Evolutionary conservation across 1,284 basidiomycete species (phyloP), one percentile per base, ranked within the genome.

Genomic region (Puccinia hordei): DNA sequence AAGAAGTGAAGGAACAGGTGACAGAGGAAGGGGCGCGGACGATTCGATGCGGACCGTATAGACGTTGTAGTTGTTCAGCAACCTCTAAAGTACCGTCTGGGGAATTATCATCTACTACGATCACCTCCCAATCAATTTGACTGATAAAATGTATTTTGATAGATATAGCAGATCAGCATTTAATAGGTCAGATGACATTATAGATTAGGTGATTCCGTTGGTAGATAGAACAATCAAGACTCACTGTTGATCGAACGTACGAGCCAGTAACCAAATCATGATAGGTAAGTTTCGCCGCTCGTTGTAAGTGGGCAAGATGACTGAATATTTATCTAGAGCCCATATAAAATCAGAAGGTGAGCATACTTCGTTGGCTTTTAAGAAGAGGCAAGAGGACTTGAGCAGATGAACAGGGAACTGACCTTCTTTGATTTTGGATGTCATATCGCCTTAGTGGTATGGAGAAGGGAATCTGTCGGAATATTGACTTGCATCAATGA

Each of bases 301-400:
- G 85, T 95, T 95, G 86, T 95, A 96, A 1, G 93, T 95, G 59
- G 94, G 94, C 15, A 95, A 88, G 84, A 95, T 95, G 82, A 95
- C 93, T 73, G 83, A 83, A 80, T 82, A 81, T 44, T 57, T 80
- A 41, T 80, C 68, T 63, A 17, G 19, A 55, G 2, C 24, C 17
- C 15, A 13, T 15, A 15, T 2, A 49, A 5, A 49, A 15, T 6
- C 6, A 13, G 46, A 15, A 49, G 17, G 10, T 17, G 17, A 19
- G 17, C 46, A 17, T 8, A 19, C 3, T 15, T 10, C 46, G 10
- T 49, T 49, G 12, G 38, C 12, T 41, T 41, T 12, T 12, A 6
- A 41, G 38, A 12, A 41, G 4, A 12, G 12, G 6, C 4, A 41
- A 12, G 38, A 41, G 12, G 38, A 12, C 38, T 41, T 41, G 38